phyloP scores from a whole-genome alignment of 2,329 filamentous ascomycete species.

The Curvularia verruculosa region DNA sequence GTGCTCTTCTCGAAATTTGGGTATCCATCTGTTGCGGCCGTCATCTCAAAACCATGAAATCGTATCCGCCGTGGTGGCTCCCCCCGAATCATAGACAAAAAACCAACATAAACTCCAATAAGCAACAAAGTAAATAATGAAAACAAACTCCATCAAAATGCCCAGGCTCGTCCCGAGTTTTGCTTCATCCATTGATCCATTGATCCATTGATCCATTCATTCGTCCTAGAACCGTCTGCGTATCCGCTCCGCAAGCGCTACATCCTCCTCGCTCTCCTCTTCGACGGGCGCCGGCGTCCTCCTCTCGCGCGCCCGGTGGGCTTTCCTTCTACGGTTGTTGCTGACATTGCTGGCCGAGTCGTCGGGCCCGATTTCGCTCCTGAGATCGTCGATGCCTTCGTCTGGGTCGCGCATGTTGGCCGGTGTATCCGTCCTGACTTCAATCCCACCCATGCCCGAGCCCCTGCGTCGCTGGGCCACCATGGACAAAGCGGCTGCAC shows the following conservation, averaged over 20 bases:
- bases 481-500: slow-evolving; percentile 77
- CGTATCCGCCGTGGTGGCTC: slow-evolving; percentile 16
- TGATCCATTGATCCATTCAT: slow-evolving; percentile 2
- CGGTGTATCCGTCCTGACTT: slow-evolving; percentile 58
- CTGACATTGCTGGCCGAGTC: slow-evolving; percentile 83
- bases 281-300: slow-evolving; percentile 74
- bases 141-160: slow-evolving; percentile 16
- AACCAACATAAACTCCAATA: slow-evolving; percentile 6
- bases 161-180: slow-evolving; percentile 3
- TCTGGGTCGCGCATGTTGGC: slow-evolving; percentile 44
- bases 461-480: slow-evolving; percentile 64
- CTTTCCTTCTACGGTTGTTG: slow-evolving; percentile 69
- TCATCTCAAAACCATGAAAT: slow-evolving; percentile 27
- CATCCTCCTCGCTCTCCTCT: slow-evolving; percentile 54
- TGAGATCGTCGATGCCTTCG: slow-evolving; percentile 49
- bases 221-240: slow-evolving; percentile 31
- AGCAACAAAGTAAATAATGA: background rate
- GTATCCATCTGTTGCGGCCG: slow-evolving; percentile 36
- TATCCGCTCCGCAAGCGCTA: slow-evolving; percentile 35
- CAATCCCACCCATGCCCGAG: slow-evolving; percentile 51
- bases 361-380: slow-evolving; percentile 69
- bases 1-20: slow-evolving; percentile 23
- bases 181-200: slow-evolving; percentile 2
- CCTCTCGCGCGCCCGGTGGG: slow-evolving; percentile 70
- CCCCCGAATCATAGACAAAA: slow-evolving; percentile 7